Conservation (phyloP, 2,329 filamentous ascomycete species). For the Aspergillus sp. region DNA sequence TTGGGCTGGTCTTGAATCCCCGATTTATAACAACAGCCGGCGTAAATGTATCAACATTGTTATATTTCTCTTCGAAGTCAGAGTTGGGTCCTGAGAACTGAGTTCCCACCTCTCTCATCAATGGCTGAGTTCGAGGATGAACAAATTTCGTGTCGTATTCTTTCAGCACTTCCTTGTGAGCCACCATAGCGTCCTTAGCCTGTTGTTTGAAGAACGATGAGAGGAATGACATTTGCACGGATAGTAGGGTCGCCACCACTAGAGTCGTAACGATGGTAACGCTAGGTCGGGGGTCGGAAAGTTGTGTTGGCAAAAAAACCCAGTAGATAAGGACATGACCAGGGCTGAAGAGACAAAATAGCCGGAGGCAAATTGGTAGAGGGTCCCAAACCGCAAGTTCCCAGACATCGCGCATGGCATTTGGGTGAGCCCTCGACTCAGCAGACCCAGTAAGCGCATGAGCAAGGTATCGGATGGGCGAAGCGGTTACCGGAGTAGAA, state of each 20-base stretch:
- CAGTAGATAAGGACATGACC: slow-evolving; percentile 90
- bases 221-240: slow-evolving; percentile 72
- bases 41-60: slow-evolving; percentile 63
- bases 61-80: slow-evolving; percentile 44
- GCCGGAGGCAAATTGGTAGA: slow-evolving; percentile 73
- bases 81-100: slow-evolving; percentile 62
- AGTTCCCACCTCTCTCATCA: slow-evolving; percentile 75
- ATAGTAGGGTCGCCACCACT: slow-evolving; percentile 72
- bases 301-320: slow-evolving; percentile 76
- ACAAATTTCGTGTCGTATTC: slow-evolving; percentile 98
- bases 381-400: slow-evolving; percentile 94
- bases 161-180: slow-evolving; percentile 88
- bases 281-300: slow-evolving; percentile 77
- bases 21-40: slow-evolving; percentile 67
- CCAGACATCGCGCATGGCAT: slow-evolving; percentile 81
- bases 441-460: slow-evolving; percentile 70
- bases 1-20: slow-evolving; percentile 77
- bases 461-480: slow-evolving; percentile 74
- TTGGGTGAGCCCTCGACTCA: slow-evolving; percentile 78
- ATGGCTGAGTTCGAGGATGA: slow-evolving; percentile 79
- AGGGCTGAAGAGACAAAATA: slow-evolving; percentile 91
- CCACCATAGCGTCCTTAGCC: slow-evolving; percentile 76
- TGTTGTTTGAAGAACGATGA: slow-evolving; percentile 77
- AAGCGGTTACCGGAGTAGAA: slow-evolving; percentile 74
- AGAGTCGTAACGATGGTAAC: slow-evolving; percentile 82